phyloP scores from a whole-genome alignment of 257 asterid species.

The Buddleja alternifolia region DNA sequence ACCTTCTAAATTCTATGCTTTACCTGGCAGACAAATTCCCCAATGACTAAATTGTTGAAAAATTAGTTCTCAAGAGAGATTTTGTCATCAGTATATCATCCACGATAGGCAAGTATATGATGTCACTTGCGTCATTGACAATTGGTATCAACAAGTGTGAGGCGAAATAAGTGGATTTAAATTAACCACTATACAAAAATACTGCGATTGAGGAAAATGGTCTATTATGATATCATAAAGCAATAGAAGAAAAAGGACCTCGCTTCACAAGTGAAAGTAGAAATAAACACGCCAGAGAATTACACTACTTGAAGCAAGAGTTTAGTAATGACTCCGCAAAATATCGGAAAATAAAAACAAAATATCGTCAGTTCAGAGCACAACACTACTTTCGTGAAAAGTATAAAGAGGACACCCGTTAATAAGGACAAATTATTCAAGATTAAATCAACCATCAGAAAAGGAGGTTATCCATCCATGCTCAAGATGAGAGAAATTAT shows the following conservation, averaged over 20 bases:
- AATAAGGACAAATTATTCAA: not conserved
- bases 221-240: not conserved
- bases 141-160: not conserved
- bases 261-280: not conserved
- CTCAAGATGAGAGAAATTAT: not conserved
- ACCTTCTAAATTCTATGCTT: conserved; percentile 2
- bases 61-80: not conserved
- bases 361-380: conserved; percentile 14
- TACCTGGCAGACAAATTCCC: not conserved
- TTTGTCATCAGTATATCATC: not conserved
- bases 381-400: not conserved
- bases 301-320: not conserved
- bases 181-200: not conserved
- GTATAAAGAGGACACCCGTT: not conserved
- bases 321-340: not conserved
- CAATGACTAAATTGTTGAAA: not conserved
- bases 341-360: conserved; percentile 3
- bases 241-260: not conserved
- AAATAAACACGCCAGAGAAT: conserved; percentile 5
- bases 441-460: conserved; percentile 16
- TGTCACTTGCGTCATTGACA: not conserved
- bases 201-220: not conserved
- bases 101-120: not conserved
- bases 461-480: not conserved
- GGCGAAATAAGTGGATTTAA: not conserved